Percentiles rank a stretch among this genome's conserved stretches.
These are phyloP conservation scores for Nicotiana undulata DNA, from an alignment of 257 asterid species.

Conservation along the genomic window DNA sequence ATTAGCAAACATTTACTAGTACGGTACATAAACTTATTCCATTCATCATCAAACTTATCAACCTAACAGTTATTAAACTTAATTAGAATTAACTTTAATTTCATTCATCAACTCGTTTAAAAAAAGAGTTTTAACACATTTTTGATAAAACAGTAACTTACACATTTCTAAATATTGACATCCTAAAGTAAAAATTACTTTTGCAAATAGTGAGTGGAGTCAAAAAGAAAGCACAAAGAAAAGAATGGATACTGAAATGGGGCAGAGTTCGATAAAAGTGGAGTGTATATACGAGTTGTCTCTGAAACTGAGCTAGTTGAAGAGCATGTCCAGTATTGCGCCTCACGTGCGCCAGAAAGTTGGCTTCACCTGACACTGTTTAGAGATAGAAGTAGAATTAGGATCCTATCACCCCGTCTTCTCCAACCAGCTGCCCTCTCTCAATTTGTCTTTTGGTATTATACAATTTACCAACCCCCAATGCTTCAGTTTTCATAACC, in stretches of 20 bases:
- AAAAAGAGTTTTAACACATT: too few relatives aligned
- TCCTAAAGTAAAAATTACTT: too few relatives aligned
- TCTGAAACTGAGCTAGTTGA: conserved; percentile 2
- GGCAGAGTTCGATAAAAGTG: not conserved
- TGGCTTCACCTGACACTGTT: conserved; percentile 3
- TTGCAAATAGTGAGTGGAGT: not conserved
- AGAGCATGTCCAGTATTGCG: conserved; percentile 8
- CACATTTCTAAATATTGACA: too few relatives aligned
- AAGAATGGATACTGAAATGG: not conserved
- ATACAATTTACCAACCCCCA: not conserved
- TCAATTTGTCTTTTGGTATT: not conserved
- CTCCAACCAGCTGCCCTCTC: not conserved
- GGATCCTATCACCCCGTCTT: not conserved
- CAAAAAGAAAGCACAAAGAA: not conserved
- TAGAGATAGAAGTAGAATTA: not conserved
- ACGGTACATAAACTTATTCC: too few relatives aligned
- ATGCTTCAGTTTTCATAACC: conserved; percentile 9
- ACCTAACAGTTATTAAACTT: too few relatives aligned
- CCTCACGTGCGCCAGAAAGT: conserved; percentile 20
- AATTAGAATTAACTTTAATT: too few relatives aligned
- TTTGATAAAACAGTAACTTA: too few relatives aligned
- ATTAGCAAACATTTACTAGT: too few relatives aligned
- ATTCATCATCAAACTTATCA: too few relatives aligned
- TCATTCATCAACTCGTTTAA: too few relatives aligned
- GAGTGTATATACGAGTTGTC: not conserved